Conservation (phyloP, 805 yeast genomes). For the Candida pseudoglaebosa region DNA sequence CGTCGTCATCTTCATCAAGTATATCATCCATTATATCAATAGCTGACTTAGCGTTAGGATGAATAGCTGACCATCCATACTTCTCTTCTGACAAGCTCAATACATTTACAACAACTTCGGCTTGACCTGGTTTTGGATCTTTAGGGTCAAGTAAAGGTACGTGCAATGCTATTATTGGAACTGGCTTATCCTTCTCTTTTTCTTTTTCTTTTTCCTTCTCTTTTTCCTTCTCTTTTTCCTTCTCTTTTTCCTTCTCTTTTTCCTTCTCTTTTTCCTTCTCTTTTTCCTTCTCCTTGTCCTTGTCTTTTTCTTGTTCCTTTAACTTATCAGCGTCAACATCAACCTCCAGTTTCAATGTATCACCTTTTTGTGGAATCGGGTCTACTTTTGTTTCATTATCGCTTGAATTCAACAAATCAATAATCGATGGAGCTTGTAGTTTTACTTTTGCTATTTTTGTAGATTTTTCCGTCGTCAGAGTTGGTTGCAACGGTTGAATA, state of each 20-base stretch:
- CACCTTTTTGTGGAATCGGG: neutral
- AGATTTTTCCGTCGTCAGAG: slow-evolving; percentile 17
- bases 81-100: slow-evolving; percentile 73
- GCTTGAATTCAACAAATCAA: slow-evolving; percentile 14
- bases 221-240: slow-evolving; percentile 5
- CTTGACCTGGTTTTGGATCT: slow-evolving; percentile 52
- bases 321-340: slow-evolving; percentile 7
- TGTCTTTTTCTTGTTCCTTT: slow-evolving; percentile 2
- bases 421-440: slow-evolving; percentile 20
- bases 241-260: slow-evolving; percentile 10
- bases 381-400: slow-evolving; percentile 10
- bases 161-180: slow-evolving; percentile 49
- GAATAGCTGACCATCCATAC: slow-evolving; percentile 73
- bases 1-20: slow-evolving; percentile 29
- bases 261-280: slow-evolving; percentile 11
- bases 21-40: slow-evolving; percentile 44
- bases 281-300: slow-evolving; percentile 8
- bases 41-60: slow-evolving; percentile 61
- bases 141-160: slow-evolving; percentile 47
- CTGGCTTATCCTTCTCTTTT: slow-evolving; percentile 18
- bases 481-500: slow-evolving; percentile 11
- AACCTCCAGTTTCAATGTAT: neutral
- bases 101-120: slow-evolving; percentile 68
- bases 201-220: slow-evolving; percentile 8
- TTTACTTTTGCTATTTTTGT: slow-evolving; percentile 11